These are phyloP conservation scores for Porogramme epimiltina DNA, from an alignment of 1,284 basidiomycete genomes.

Conservation along the genomic window DNA sequence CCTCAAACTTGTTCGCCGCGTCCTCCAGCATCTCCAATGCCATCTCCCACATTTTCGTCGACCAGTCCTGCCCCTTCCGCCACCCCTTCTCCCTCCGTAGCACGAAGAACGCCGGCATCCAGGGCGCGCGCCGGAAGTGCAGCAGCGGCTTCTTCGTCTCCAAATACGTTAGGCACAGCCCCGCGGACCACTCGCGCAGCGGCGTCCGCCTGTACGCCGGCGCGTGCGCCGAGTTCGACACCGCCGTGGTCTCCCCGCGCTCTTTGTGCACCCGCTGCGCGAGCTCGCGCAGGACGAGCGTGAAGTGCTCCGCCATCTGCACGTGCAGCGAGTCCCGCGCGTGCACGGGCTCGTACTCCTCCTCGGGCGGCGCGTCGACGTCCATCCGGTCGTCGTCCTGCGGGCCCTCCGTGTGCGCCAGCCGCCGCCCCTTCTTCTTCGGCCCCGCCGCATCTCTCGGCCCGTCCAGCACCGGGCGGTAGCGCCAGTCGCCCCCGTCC, in stretches of 20 bases:
- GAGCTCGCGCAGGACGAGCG: slow-evolving; percentile 56
- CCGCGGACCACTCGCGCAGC: slow-evolving; percentile 51
- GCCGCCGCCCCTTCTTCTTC: no score
- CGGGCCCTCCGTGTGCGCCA: slow-evolving; percentile 25
- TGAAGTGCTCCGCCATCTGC: slow-evolving; percentile 70
- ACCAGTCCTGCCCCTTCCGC: slow-evolving; percentile 70
- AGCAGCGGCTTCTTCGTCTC: slow-evolving; percentile 29
- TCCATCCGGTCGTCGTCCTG: slow-evolving; percentile 55
- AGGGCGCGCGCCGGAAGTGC: slow-evolving; percentile 28
- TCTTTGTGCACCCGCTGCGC: slow-evolving; percentile 53
- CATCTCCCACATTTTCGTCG: slow-evolving; percentile 61
- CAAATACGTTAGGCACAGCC: slow-evolving; percentile 61
- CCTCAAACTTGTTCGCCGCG: slow-evolving; percentile 54
- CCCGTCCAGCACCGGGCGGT: slow-evolving; percentile 23
- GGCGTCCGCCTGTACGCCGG: slow-evolving; percentile 46
- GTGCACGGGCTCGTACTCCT: slow-evolving; percentile 45
- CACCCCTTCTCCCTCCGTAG: slow-evolving; percentile 47
- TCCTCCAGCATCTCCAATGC: slow-evolving; percentile 46
- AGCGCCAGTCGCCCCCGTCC: slow-evolving; percentile 22
- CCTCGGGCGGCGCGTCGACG: slow-evolving; percentile 47
- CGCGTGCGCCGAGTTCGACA: slow-evolving; percentile 53
- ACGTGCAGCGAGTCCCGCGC: slow-evolving; percentile 67
- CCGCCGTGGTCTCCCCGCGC: slow-evolving; percentile 30
- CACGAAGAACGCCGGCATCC: slow-evolving; percentile 55
- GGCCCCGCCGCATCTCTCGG: not conserved